Base-by-base conservation (phyloP, 768 basidiomycete species). In the Pleurotus pulmonarius region DNA sequence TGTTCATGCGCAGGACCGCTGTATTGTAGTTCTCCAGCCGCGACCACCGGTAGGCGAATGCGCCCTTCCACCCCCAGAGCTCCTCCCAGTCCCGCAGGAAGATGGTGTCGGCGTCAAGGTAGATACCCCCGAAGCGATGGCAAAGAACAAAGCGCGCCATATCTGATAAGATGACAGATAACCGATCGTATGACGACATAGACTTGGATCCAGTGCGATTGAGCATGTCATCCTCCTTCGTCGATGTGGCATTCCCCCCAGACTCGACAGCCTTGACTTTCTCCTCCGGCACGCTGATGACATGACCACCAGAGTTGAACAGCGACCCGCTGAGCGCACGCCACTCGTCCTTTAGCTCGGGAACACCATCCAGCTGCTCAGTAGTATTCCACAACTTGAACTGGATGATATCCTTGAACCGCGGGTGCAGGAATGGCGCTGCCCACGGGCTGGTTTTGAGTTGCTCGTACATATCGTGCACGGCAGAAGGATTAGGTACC, bases 321-420 rank as follows among this genome's bases (percentile, higher is more conserved):
- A 96, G 75, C 18, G 80, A 84, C 18, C 83, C 81, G 59, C 81
- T 75, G 65, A 92, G 75, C 1, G 70, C 74, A 40, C 93, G 76
- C 94, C 95, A 97, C 61, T 94, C 92, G 58, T 93, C 84, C 67
- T 86, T 86, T 57, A 96, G 81, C 69, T 98, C 95, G 2, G 86
- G 79, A 0, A 94, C 76, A 7, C 86, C 88, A 65, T 97, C 94
- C 15, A 98, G 79, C 69, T 94, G 94, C 65, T 97, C 94, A 0
- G 94, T 97, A 11, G 95, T 96, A 67, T 98, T 97, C 95, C 95
- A 98, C 63, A 95, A 74, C 70, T 87, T 90, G 81, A 98, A 98
- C 63, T 87, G 85, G 67, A 96, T 88, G 41, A 92, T 86, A 55
- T 92, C 88, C 65, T 86, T 83, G 77, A 96, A 96, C 38, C 93